Evolutionary conservation across 2,329 filamentous ascomycete genomes (phyloP).

Genomic region (Phoma sp.): DNA sequence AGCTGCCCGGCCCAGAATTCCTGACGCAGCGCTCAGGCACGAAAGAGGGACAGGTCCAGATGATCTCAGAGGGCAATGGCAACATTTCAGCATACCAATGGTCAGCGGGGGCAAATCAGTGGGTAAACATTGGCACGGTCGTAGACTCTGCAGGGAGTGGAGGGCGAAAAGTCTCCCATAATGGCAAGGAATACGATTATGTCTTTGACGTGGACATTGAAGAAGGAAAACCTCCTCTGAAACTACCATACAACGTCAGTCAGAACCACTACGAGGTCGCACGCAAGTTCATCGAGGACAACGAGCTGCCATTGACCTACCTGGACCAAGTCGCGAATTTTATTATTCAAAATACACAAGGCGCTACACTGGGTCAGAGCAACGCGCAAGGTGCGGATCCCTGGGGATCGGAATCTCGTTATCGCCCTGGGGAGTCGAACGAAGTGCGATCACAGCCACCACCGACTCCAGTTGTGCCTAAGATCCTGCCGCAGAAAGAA

Average conservation of each 20-base stretch:
- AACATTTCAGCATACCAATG: conserved; percentile 87
- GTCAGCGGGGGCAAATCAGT: conserved; percentile 71
- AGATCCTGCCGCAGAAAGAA: conserved; percentile 75
- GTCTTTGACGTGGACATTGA: conserved; percentile 97
- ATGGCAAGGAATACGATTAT: conserved; percentile 90
- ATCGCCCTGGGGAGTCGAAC: conserved; percentile 71
- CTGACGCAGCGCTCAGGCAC: conserved; percentile 80
- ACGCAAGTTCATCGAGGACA: conserved; percentile 86
- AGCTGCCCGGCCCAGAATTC: conserved; percentile 87
- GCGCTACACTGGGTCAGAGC: conserved; percentile 75
- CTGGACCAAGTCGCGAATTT: conserved; percentile 93
- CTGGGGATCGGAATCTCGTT: conserved; percentile 78
- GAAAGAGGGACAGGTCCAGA: conserved; percentile 95
- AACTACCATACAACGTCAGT: conserved; percentile 90
- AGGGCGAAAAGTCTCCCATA: conserved; percentile 66
- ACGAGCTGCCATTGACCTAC: conserved; percentile 85
- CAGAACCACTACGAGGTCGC: conserved; percentile 93
- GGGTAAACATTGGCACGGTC: conserved; percentile 91
- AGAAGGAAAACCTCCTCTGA: conserved; percentile 88
- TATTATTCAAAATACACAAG: conserved; percentile 87
- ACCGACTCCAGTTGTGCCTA: conserved; percentile 54
- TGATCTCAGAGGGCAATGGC: conserved; percentile 83
- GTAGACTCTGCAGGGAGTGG: conserved; percentile 87
- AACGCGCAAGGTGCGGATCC: conserved; percentile 66
- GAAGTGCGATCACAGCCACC: conserved; percentile 43